Base-by-base conservation (phyloP, 1,139 yeast species). In the Saccharomyces hybrid region DNA sequence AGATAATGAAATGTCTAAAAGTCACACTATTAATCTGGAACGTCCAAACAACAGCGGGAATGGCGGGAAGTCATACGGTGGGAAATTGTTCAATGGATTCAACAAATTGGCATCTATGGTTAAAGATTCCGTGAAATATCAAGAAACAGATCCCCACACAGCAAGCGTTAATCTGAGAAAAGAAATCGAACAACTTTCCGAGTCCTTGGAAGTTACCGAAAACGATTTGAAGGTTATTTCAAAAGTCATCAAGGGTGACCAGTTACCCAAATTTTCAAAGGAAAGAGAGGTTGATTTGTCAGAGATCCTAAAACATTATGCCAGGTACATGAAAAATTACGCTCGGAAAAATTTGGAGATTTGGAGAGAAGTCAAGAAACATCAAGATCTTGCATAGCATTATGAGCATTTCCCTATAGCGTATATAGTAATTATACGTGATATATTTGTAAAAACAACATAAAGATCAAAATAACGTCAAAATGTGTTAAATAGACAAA, bases 361-460 rank as follows among this genome's bases (percentile, higher is more conserved):
- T 13, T 73, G 77, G 77, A 69, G 68, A 55, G 70, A 68, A 13
- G 63, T 73, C 5, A 71, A 70, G 52, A 54, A 50, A 11, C 64
- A 59, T 20, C 57, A 61, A 13, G 52, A 55, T 38, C 5, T 38
- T 20, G 44, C 44, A 38, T 38, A 26, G 27, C 5, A 20, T n/a
- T 46, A 11, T 46, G 48, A 46, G 31, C 28, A 46, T 46, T n/a
- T 23, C 20, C 8, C 11, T 26, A 46, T 46, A 26, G 31, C 31
- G 23, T 46, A 20, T 25, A 47, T 28, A 27, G n/a, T 20, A 20
- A 20, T 20, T 28, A 47, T 26, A 27, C 32, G 8, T 25, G 14
- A 23, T 20, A 20, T 20, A 20, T 20, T 20, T 7, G 7, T 46
- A 27, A 26, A 8, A 23, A 20, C 30, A 46, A 46, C 14, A 7